Conservation (phyloP, 176 grass and related monocot species). For the Cymbopogon citratus region DNA sequence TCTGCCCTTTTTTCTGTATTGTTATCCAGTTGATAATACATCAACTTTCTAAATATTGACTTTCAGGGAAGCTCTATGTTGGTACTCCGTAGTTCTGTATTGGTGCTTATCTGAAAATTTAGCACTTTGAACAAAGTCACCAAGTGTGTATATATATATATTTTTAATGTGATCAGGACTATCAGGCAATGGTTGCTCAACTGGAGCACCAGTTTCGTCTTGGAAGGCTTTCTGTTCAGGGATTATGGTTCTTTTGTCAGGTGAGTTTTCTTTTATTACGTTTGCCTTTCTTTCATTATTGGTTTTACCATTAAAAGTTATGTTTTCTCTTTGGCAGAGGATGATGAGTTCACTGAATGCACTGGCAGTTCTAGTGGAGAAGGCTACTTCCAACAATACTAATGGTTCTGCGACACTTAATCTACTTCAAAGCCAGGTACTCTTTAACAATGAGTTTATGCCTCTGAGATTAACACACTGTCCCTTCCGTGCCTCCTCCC, state of each 20-base stretch:
- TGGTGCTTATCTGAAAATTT: constrained; percentile 17
- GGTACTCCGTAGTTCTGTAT: constrained; percentile 6
- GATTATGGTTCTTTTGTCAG: constrained; percentile 94
- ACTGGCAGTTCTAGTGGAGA: constrained; percentile 75
- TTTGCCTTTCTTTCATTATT: constrained; percentile 1
- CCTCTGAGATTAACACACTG: not conserved
- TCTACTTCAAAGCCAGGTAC: constrained; percentile 87
- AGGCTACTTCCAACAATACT: constrained; percentile 61
- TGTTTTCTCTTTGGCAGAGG: constrained; percentile 50
- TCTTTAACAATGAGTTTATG: constrained; percentile 14
- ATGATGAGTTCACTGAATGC: constrained; percentile 97
- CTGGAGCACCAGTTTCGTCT: constrained; percentile 86
- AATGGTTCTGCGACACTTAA: constrained; percentile 86
- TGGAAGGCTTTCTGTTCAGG: constrained; percentile 84
- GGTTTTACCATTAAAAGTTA: constrained; percentile 19
- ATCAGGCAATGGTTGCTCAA: constrained; percentile 97
- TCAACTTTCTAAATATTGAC: not conserved
- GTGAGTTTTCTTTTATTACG: constrained; percentile 37
- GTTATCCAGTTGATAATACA: not conserved
- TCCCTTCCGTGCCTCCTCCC: not conserved
- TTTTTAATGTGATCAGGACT: constrained; percentile 58
- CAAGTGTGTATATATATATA: too few relatives aligned
- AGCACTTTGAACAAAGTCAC: constrained; percentile 11
- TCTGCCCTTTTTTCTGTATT: too few relatives aligned
- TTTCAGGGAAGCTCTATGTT: not conserved